These are phyloP conservation scores for Penicillium corylophilum DNA, from an alignment of 2,329 filamentous ascomycete genomes.

Conservation along the genomic window DNA sequence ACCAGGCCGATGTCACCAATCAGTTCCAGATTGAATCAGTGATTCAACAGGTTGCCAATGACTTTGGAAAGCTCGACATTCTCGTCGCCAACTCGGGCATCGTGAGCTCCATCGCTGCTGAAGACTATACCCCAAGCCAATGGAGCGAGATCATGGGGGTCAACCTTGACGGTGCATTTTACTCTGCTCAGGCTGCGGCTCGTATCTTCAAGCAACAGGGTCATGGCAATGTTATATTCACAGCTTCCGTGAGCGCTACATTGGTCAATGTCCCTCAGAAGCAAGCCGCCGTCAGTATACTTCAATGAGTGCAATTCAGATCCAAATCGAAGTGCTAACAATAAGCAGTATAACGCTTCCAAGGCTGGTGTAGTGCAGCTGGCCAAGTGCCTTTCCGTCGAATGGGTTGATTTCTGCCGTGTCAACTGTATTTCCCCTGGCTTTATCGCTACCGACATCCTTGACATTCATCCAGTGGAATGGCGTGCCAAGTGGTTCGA, in stretches of 20 bases:
- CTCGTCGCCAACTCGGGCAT: conserved; percentile 50
- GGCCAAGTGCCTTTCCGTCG: conserved; percentile 40
- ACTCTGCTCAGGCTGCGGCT: conserved; percentile 39
- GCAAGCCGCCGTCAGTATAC: conserved; percentile 32
- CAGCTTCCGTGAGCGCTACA: conserved; percentile 38
- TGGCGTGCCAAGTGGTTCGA: conserved; percentile 40
- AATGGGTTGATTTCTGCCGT: conserved; percentile 41
- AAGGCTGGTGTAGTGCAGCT: conserved; percentile 40
- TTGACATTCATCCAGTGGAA: conserved; percentile 34
- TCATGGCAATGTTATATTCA: conserved; percentile 40
- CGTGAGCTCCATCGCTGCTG: conserved; percentile 33
- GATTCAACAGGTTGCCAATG: conserved; percentile 35
- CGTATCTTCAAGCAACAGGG: conserved; percentile 38
- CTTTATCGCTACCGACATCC: conserved; percentile 43
- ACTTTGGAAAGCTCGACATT: conserved; percentile 48
- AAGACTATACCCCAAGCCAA: conserved; percentile 40
- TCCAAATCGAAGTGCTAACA: neutral
- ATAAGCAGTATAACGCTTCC: conserved; percentile 35
- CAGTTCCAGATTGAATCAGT: conserved; percentile 30
- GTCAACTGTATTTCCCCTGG: conserved; percentile 45
- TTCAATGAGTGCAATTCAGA: neutral
- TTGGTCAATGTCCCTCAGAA: conserved; percentile 43
- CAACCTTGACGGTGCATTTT: conserved; percentile 43
- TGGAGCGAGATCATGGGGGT: conserved; percentile 44
- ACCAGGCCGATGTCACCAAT: conserved; percentile 34